Evolutionary conservation across 1,139 yeast species (phyloP), one percentile per base, ranked within the genome.

Genomic region (Kodamaea plutei): DNA sequence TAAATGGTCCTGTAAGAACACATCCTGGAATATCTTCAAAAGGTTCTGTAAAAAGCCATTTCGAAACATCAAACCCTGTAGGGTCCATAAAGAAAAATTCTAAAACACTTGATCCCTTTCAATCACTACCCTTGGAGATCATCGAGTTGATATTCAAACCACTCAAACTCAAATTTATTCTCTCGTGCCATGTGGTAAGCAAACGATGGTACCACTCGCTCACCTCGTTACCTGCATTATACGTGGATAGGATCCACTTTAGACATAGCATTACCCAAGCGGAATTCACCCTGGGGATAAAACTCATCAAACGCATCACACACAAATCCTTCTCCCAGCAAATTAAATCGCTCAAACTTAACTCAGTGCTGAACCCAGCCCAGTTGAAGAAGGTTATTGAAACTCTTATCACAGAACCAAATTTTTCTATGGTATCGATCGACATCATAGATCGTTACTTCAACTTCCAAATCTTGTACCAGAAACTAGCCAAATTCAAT

Each of bases 71-170:
- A n/a, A n/a, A n/a, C n/a, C n/a, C n/a, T n/a, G n/a, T n/a, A n/a
- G n/a, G n/a, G n/a, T n/a, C n/a, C n/a, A n/a, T n/a, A n/a, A n/a
- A n/a, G n/a, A n/a, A n/a, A n/a, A n/a, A n/a, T n/a, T n/a, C n/a
- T n/a, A n/a, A n/a, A n/a, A n/a, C n/a, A n/a, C n/a, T n/a, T 4
- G 72, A 67, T 37, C 66, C 67, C 1, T 41, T 66, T 20, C 22
- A 14, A 1, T 34, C 33, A 14, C 41, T 67, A 2, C 64, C 68
- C 2, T 27, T 40, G 6, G 73, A 67, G 30, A 32, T 64, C 2
- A 36, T 66, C 1, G 54, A 51, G 10, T 5, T 37, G 2, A 48
- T 67, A 1, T 64, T 65, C 35, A 12, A 29, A 6, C 30, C 43
- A 8, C 28, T 65, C 5, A 40, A 56, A 0, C 34, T 56, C 12